Evolutionary conservation across 2,329 filamentous ascomycete species (phyloP).

Genomic region (Fusarium graminum): DNA sequence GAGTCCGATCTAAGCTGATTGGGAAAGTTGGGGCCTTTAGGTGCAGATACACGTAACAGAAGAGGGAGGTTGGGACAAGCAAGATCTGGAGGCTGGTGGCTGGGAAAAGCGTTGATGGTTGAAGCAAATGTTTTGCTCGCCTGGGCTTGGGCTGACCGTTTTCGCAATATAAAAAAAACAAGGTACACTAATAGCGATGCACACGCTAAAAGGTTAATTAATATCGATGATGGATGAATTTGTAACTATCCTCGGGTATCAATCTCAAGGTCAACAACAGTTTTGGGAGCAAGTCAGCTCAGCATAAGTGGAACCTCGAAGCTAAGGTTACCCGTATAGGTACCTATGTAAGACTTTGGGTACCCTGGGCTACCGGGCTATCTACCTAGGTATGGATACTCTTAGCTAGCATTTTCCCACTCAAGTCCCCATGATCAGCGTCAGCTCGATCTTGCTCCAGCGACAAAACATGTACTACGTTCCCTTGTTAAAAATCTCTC

Average conservation of each 20-base stretch:
- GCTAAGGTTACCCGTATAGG: no score
- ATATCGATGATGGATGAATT: slow-evolving; percentile 22
- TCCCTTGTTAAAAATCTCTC: not conserved
- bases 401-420: no score
- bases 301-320: slow-evolving; percentile 18
- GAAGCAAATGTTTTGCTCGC: not conserved
- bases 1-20: slow-evolving; percentile 18
- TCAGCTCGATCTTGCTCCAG: not conserved
- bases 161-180: slow-evolving; percentile 18
- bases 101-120: slow-evolving; percentile 10
- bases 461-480: not conserved
- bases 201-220: slow-evolving; percentile 17
- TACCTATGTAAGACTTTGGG: slow-evolving; percentile 7
- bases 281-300: not conserved
- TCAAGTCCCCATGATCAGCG: not conserved
- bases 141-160: slow-evolving; percentile 29
- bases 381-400: not conserved
- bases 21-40: slow-evolving; percentile 26
- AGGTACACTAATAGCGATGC: slow-evolving; percentile 24
- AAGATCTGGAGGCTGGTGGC: slow-evolving; percentile 35
- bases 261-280: not conserved
- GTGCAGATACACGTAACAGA: slow-evolving; percentile 25
- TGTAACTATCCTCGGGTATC: not conserved
- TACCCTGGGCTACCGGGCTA: no score
- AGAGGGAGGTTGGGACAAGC: slow-evolving; percentile 32